phyloP scores from a whole-genome alignment of 768 basidiomycete genomes.

The Boletus edulis region DNA sequence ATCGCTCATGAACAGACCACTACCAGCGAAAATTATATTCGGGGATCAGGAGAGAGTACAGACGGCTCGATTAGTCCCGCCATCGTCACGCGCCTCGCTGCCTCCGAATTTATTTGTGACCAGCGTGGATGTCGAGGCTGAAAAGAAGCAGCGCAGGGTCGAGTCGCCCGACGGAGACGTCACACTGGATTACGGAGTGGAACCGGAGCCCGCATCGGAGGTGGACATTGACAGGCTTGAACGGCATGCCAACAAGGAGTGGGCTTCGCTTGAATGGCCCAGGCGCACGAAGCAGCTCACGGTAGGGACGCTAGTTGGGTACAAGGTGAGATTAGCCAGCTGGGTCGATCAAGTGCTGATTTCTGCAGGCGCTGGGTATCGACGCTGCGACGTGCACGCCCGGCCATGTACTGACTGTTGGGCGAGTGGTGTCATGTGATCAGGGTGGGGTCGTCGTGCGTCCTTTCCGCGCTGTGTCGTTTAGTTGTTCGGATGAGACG shows the following conservation, averaged over 20 bases:
- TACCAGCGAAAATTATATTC: conserved; percentile 56
- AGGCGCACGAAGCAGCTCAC: conserved; percentile 18
- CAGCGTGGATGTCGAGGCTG: conserved; percentile 65
- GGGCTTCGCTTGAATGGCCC: no score
- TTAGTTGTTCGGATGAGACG: conserved; percentile 25
- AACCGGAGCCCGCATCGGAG: neutral
- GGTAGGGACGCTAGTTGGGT: conserved; percentile 39
- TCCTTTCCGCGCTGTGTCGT: conserved; percentile 24
- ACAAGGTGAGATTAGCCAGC: conserved; percentile 41
- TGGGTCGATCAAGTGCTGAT: neutral
- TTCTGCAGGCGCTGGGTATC: conserved; percentile 51
- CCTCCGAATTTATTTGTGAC: conserved; percentile 70
- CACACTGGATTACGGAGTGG: conserved; percentile 12
- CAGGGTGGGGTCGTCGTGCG: conserved; percentile 11
- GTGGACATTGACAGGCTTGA: conserved; percentile 9
- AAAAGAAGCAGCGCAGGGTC: conserved; percentile 1
- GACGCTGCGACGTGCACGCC: conserved; percentile 60
- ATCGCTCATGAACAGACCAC: conserved; percentile 42
- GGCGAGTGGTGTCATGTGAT: conserved; percentile 32
- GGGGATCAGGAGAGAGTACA: conserved; percentile 16
- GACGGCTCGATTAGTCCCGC: conserved; percentile 49
- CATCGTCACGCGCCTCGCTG: conserved; percentile 57
- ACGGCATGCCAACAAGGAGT: no score
- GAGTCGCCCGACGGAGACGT: neutral
- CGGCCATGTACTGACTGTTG: conserved; percentile 52